Conservation (phyloP, 2,329 filamentous ascomycete genomes). For the Colletotrichum ledebouriae region DNA sequence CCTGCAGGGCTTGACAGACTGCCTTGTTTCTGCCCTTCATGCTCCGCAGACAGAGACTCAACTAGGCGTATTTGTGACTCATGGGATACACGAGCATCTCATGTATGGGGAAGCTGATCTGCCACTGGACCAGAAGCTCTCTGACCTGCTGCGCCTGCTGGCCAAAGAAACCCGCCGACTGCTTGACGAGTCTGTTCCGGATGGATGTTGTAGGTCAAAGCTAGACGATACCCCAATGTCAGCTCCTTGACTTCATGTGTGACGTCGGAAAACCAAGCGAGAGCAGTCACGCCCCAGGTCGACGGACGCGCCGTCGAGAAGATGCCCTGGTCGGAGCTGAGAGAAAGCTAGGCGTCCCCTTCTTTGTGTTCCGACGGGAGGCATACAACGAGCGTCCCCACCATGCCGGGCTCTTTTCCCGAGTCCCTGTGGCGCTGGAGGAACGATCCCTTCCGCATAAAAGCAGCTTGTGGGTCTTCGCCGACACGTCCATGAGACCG, state of each 20-base stretch:
- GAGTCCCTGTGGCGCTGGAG: conserved; percentile 61
- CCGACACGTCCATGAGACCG: conserved; percentile 47
- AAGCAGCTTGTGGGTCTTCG: conserved; percentile 57
- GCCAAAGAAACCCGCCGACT: conserved; percentile 39
- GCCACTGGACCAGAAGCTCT: conserved; percentile 35
- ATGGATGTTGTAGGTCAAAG: conserved; percentile 64
- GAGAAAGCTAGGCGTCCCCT: conserved; percentile 56
- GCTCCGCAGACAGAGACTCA: background rate
- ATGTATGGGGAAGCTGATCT: fast-evolving
- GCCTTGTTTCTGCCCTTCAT: conserved; percentile 2
- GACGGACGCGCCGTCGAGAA: conserved; percentile 51
- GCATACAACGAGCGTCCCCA: conserved; percentile 61
- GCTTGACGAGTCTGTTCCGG: conserved; percentile 41
- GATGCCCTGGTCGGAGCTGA: conserved; percentile 48
- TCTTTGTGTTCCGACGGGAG: conserved; percentile 60
- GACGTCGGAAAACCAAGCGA: conserved; percentile 63
- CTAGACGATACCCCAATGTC: conserved; percentile 57
- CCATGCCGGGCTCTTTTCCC: conserved; percentile 60
- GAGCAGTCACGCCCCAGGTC: conserved; percentile 48
- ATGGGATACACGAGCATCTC: background rate
- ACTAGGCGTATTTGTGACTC: background rate
- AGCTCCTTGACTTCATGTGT: conserved; percentile 60
- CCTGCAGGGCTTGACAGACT: background rate
- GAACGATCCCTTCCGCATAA: conserved; percentile 61
- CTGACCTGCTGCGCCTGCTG: conserved; percentile 41